Base-by-base conservation (phyloP, 176 grass and related monocot genomes). In the Luzula sylvatica region DNA sequence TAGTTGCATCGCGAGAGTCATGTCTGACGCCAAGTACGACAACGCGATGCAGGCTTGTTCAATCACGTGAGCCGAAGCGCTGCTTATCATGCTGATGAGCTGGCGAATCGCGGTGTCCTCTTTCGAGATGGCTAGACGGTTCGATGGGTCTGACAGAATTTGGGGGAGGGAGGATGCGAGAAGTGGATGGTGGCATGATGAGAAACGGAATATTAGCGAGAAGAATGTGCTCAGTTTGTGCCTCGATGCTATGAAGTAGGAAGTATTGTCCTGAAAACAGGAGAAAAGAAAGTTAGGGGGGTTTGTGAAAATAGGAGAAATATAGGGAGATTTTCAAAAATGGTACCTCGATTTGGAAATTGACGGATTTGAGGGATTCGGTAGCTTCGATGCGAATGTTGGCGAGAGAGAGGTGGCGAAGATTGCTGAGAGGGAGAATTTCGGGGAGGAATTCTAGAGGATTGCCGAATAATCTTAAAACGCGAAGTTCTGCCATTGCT, bases 321-420 rank as follows among this genome's bases (percentile, higher is more conserved):
- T 7, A 35, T 35, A 35, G 3, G 45, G 19, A 59, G 69, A 47
- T 3, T 41, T n/a, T 53, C 23, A 42, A 72, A 11, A 72, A 71
- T 25, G 14, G 23, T 71, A 96, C 90, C 84, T 96, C 90, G 55
- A 96, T 96, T 72, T 96, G 66, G 8, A 96, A 80, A 46, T 69
- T 88, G n/a, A 89, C 81, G 48, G 77, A 81, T 73, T 79, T 96
- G 56, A 96, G 77, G 65, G 74, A 82, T 62, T 89, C 84, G 55
- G 82, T 80, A 61, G 90, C 90, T 69, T 96, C 90, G 7, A 96
- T 96, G 73, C 90, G 85, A 72, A 96, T 96, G 58, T 96, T 96
- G 58, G 90, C 90, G 67, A 96, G 85, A 38, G 90, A 86, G 48
- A 96, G 70, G 68, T 96, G 90, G 29, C 90, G 75, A 61, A 96